Base-by-base conservation (phyloP, 2,329 filamentous ascomycete species). In the Claviceps citrina region DNA sequence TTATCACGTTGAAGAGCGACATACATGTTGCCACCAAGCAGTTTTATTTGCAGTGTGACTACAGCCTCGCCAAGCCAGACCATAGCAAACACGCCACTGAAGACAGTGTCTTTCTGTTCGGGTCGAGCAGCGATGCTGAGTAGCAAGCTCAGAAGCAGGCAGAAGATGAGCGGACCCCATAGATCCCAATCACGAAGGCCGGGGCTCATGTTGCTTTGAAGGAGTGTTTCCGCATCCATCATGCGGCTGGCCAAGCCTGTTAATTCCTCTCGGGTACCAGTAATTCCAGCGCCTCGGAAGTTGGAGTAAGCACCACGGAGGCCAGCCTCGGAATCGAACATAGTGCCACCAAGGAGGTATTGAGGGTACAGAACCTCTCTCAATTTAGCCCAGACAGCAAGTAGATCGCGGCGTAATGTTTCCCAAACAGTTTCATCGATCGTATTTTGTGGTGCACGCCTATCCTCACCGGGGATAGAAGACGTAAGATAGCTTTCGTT, bases 381-480 rank as follows among this genome's bases (percentile, higher is more conserved):
- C 79, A 98, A 85, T 71, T 98, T 98, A 64, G 84, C 83, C 89
- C 91, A 96, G 27, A 96, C 85, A 20, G 86, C 91, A 7, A 89
- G 64, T 48, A 98, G 66, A 60, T 98, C 91, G 49, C 91, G 81
- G 39, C 83, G 84, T 44, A 98, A 68, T n/a, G 91, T 98, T 32
- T 89, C 84, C 91, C 91, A 98, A 31, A 98, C 91, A 2, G 78
- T 80, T 65, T 98, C 91, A 61, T 98, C 91, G 59, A 98, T 93
- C 34, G 91, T 98, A 64, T 93, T 93, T 49, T 81, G 78, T 7
- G 86, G 76, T 13, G 91, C 87, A 47, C 81, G 75, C 40, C 91
- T 82, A 65, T 98, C 91, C 61, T 96, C 89, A 49, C 91, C 91
- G 2, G 81, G 81, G 55, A 98, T 93, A 43, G 78, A 78, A 18